Evolutionary conservation across 352 stramenopile species (phyloP).

Genomic region (Phytophthora sojae): DNA sequence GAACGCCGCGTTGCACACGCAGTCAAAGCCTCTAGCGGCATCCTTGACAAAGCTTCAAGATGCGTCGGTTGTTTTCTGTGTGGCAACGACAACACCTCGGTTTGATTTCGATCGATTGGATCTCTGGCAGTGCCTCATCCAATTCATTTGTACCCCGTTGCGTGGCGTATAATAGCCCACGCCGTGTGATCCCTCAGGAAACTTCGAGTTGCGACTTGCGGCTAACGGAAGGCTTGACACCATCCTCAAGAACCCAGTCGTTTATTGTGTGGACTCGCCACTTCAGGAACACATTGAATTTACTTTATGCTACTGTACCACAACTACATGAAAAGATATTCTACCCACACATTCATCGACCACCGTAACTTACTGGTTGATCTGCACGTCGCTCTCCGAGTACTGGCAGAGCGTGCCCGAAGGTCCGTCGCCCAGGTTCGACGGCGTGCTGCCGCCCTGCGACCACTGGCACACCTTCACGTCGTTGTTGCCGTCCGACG

Average conservation of each 20-base stretch:
- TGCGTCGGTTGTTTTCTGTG: slow-evolving; percentile 5
- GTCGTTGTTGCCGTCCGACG: slow-evolving; percentile 15
- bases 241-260: too few species aligned
- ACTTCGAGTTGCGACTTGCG: too few species aligned
- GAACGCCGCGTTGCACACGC: not conserved
- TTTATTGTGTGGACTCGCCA: too few species aligned
- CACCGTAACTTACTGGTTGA: slow-evolving; percentile 9
- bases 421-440: slow-evolving; percentile 33
- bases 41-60: slow-evolving; percentile 5
- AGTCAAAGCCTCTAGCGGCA: slow-evolving; percentile 7
- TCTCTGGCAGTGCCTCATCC: not conserved
- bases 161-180: too few species aligned
- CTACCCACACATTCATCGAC: not conserved
- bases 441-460: slow-evolving; percentile 26
- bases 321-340: not conserved
- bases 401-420: slow-evolving; percentile 34
- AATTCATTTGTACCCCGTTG: too few species aligned
- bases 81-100: not conserved
- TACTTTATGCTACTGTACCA: not conserved
- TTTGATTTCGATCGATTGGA: not conserved
- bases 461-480: slow-evolving; percentile 42
- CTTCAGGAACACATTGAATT: too few species aligned
- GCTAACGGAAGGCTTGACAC: too few species aligned
- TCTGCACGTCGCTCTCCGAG: slow-evolving; percentile 27
- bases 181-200: too few species aligned